phyloP scores from a whole-genome alignment of 192 early-diverging fungal species.

The Endogone sp. region DNA sequence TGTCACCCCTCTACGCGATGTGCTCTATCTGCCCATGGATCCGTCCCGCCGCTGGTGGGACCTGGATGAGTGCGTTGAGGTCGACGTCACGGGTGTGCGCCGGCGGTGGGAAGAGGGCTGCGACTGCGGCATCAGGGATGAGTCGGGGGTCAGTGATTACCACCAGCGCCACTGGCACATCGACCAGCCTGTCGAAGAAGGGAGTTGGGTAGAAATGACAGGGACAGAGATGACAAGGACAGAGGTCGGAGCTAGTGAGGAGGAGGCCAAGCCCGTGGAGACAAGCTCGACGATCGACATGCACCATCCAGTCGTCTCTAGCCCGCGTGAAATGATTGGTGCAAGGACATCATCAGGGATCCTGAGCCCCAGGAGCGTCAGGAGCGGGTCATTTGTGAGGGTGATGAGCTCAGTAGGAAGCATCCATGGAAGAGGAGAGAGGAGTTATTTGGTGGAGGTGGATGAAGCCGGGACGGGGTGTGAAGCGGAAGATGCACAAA shows the following conservation, averaged over 20 bases:
- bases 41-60: conserved; percentile 31
- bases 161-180: conserved; percentile 12
- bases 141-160: neutral
- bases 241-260: neutral
- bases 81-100: conserved; percentile 18
- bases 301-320: neutral
- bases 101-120: neutral
- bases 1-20: conserved; percentile 31
- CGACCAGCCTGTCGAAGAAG: neutral
- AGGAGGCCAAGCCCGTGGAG: neutral
- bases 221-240: neutral
- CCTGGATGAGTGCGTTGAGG: conserved; percentile 32
- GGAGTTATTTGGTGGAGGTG: neutral
- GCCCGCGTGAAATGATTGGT: too few species aligned
- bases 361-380: neutral
- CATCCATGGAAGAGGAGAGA: neutral
- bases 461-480: neutral
- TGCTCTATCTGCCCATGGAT: conserved; percentile 36
- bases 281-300: too few species aligned
- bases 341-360: too few species aligned
- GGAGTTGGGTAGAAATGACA: neutral
- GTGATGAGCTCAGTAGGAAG: neutral
- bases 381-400: neutral
- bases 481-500: neutral
- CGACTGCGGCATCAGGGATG: neutral